Evolutionary conservation across 768 basidiomycete genomes (phyloP).

Genomic region (Suillus clintonianus): DNA sequence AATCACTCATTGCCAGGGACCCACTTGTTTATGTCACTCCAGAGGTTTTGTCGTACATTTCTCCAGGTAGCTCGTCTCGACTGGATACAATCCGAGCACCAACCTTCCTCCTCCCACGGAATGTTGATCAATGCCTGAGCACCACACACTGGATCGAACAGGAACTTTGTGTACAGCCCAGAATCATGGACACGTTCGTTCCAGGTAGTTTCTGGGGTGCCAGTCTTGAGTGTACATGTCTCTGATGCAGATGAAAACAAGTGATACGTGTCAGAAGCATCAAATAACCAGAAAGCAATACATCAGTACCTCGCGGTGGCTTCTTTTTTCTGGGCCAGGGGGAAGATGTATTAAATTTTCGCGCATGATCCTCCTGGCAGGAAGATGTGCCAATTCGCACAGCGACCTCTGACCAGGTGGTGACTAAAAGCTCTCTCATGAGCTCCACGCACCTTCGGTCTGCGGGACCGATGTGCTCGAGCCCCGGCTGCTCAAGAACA

Average conservation of each 20-base stretch:
- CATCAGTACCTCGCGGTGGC: too few relatives aligned
- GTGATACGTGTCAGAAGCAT: too few relatives aligned
- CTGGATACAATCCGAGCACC: constrained; percentile 34
- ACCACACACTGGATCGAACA: constrained; percentile 37
- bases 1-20: neutral
- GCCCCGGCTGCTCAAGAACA: constrained; percentile 18
- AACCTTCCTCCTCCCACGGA: constrained; percentile 28
- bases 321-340: too few relatives aligned
- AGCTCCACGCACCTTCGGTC: constrained; percentile 8
- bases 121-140: constrained; percentile 30
- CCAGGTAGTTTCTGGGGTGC: neutral
- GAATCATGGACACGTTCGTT: constrained; percentile 13
- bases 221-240: neutral
- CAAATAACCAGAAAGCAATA: too few relatives aligned
- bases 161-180: constrained; percentile 27
- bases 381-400: neutral
- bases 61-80: constrained; percentile 30
- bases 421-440: constrained; percentile 21
- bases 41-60: neutral
- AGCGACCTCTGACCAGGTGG: constrained; percentile 18
- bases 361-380: neutral
- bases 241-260: neutral
- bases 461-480: neutral
- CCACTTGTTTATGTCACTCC: neutral
- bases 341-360: too few relatives aligned